Conservation (phyloP, 805 yeast genomes). For the Saturnispora sanitii region DNA sequence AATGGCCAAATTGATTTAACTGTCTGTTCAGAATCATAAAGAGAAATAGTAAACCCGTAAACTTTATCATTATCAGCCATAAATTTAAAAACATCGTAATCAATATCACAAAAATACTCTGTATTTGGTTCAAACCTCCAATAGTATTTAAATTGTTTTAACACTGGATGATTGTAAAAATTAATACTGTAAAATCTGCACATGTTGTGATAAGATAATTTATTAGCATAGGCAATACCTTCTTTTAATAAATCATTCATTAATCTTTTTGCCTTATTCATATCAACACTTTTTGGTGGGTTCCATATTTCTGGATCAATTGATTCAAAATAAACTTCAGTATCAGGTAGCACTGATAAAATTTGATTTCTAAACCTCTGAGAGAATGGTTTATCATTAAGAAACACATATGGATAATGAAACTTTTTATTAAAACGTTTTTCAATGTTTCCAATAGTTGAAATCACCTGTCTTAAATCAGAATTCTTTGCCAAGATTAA, state of each 20-base stretch:
- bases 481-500: constrained; percentile 61
- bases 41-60: constrained; percentile 62
- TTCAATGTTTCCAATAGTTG: constrained; percentile 55
- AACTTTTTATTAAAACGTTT: constrained; percentile 56
- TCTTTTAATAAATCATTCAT: constrained; percentile 28
- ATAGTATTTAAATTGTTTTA: constrained; percentile 55
- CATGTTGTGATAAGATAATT: constrained; percentile 69
- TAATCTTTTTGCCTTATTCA: constrained; percentile 24
- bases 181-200: constrained; percentile 65
- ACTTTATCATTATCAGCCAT: constrained; percentile 56
- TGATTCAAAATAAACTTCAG: constrained; percentile 40
- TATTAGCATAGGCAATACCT: constrained; percentile 50
- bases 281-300: constrained; percentile 36
- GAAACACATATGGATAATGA: constrained; percentile 70
- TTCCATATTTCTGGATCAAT: constrained; percentile 40
- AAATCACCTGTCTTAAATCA: constrained; percentile 40
- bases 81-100: constrained; percentile 71
- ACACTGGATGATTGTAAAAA: constrained; percentile 54
- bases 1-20: constrained; percentile 59
- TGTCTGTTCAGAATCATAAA: constrained; percentile 63
- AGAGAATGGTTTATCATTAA: constrained; percentile 62
- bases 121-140: constrained; percentile 81
- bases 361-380: constrained; percentile 44
- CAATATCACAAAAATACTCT: constrained; percentile 53
- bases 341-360: constrained; percentile 27